phyloP scores from a whole-genome alignment of 2,329 filamentous ascomycete genomes.

The Lachnellula subtilissima region DNA sequence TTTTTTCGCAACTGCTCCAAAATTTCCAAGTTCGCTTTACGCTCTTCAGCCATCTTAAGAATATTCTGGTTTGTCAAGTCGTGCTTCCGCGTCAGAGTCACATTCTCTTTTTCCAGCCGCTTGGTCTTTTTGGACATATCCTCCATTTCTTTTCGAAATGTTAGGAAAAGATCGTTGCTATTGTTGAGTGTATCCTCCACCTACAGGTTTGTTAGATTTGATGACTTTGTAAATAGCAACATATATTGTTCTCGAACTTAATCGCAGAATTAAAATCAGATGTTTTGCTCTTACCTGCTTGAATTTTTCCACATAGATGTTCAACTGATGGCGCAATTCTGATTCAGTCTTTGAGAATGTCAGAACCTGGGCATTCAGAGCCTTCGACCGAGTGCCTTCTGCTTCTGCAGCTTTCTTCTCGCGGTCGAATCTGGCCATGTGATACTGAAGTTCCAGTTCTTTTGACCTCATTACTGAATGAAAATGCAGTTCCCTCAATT shows the following conservation, averaged over 20 bases:
- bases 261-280: conserved; percentile 7
- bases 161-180: conserved; percentile 94
- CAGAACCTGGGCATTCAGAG: conserved; percentile 85
- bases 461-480: conserved; percentile 88
- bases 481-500: conserved; percentile 90
- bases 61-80: conserved; percentile 93
- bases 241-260: background rate
- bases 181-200: conserved; percentile 98
- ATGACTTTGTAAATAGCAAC: background rate
- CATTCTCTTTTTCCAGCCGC: conserved; percentile 92
- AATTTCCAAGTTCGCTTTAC: conserved; percentile 68
- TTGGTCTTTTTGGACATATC: conserved; percentile 99
- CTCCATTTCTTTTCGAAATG: conserved; percentile 98
- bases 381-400: conserved; percentile 74
- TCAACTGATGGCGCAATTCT: conserved; percentile 88
- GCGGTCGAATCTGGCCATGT: conserved; percentile 81
- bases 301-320: conserved; percentile 98
- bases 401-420: conserved; percentile 84
- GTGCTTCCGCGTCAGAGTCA: conserved; percentile 84
- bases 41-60: conserved; percentile 93
- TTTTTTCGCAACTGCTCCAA: conserved; percentile 71
- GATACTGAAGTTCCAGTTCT: conserved; percentile 90
- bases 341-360: conserved; percentile 95
- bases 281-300: conserved; percentile 72
- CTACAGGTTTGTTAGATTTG: conserved; percentile 52